phyloP scores from a whole-genome alignment of 1,284 basidiomycete species.

The Boletus sp. region DNA sequence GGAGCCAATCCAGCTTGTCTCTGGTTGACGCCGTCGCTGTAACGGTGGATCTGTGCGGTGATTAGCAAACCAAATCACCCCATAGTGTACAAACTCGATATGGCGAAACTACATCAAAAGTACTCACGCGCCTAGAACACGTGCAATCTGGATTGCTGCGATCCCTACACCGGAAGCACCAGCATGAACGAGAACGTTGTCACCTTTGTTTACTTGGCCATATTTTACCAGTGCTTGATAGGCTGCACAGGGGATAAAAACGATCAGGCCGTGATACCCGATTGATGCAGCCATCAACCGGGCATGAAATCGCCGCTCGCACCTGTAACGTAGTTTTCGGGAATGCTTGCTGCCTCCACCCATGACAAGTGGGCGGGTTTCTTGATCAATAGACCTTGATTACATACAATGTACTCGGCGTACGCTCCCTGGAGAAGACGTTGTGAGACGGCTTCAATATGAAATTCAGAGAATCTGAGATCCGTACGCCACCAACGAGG shows the following conservation, averaged over 20 bases:
- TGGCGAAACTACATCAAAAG: constrained; percentile 5
- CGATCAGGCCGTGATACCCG: constrained; percentile 7
- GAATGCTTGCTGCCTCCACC: constrained; percentile 81
- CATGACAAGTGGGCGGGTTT: constrained; percentile 80
- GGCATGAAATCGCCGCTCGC: constrained; percentile 20
- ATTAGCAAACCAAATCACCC: constrained; percentile 6
- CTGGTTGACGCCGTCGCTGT: constrained; percentile 83
- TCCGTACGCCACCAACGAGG: constrained; percentile 61
- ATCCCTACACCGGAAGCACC: constrained; percentile 89
- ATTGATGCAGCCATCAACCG: constrained; percentile 1
- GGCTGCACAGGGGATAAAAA: constrained; percentile 42
- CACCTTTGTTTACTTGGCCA: constrained; percentile 65
- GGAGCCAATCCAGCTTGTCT: constrained; percentile 81
- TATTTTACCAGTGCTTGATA: constrained; percentile 78
- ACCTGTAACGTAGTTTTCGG: constrained; percentile 87
- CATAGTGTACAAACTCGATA: constrained; percentile 9
- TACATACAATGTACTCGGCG: constrained; percentile 80
- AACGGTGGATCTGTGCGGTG: constrained; percentile 53
- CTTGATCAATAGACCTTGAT: constrained; percentile 63
- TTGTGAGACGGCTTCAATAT: constrained; percentile 10
- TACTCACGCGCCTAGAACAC: constrained; percentile 68
- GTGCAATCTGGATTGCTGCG: constrained; percentile 87
- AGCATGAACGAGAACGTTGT: constrained; percentile 84
- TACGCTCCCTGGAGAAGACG: constrained; percentile 70
- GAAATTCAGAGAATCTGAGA: not conserved